Base-by-base conservation (phyloP, 2,329 filamentous ascomycete species). In the Aureobasidium sp. region DNA sequence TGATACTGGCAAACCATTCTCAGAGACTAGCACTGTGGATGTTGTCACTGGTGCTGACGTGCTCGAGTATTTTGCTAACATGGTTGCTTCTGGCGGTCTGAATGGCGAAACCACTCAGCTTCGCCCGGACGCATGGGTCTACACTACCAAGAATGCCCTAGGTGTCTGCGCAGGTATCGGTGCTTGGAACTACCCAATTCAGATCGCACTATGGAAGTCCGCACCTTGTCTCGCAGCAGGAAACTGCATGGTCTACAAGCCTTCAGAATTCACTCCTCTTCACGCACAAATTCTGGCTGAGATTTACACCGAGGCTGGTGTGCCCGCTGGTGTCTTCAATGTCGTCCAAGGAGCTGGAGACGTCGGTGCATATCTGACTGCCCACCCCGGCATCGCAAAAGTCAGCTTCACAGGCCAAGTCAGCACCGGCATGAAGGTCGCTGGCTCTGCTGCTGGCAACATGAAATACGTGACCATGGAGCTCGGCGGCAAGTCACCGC, bases 401-500 rank as follows among this genome's bases (percentile, higher is more conserved):
- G 90, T 96, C 69, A 91, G 87, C 71, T 96, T 96, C 77, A 96
- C 91, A 0, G 91, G 91, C 20, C 90, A 95, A 72, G 90, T 95
- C 29, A 82, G 84, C 63, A 96, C 91, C 0, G 91, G 92, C 15
- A 84, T 84, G 75, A 93, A 90, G 72, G 91, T 96, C 10, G 90
- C 91, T 10, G 84, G 83, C 47, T 79, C 86, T 39, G 91, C 91
- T 2, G 87, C 88, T 1, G 84, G 84, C 36, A 84, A 84, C 68
- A 92, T 95, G 88, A 95, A 95, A 76, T 91, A 92, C 71, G 87
- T 94, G 53, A 96, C 92, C 24, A 92, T 95, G 88, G 92, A 96
- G 76, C 82, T 96, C 0, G 92, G 92, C 61, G 92, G 92, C 55
- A 96, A 96, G 77, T 91, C 87, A 64, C 89, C 91, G 0, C 79